Percentiles rank a stretch among this genome's conserved stretches.
Evolutionary conservation across 208 protist genomes (phyloP).

Genomic region (Acanthamoeba triangularis): DNA sequence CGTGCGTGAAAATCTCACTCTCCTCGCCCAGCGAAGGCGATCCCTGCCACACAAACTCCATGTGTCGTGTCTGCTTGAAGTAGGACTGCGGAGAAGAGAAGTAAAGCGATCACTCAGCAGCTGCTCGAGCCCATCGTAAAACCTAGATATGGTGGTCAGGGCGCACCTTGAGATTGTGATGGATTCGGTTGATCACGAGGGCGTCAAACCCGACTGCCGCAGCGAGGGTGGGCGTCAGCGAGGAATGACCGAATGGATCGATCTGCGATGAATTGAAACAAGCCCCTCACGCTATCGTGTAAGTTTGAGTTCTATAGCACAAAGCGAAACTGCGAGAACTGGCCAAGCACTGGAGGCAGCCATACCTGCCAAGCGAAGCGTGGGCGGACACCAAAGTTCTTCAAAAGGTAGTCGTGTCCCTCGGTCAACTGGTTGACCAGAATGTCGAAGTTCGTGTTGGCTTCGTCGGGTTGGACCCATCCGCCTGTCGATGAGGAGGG

Average conservation of each 20-base stretch:
- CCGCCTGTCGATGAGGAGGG: slow-evolving; percentile 76
- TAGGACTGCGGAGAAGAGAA: not conserved
- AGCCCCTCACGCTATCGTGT: no score
- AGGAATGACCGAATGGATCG: slow-evolving; percentile 89
- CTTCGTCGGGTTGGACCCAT: slow-evolving; percentile 91
- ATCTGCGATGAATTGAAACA: slow-evolving; percentile 73
- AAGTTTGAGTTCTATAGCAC: no score
- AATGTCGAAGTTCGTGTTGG: slow-evolving; percentile 74
- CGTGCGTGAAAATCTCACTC: slow-evolving; percentile 86
- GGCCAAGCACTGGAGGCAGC: not conserved
- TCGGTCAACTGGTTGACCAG: slow-evolving; percentile 89
- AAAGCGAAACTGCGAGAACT: not conserved
- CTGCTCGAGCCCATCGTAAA: not conserved
- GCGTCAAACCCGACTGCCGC: slow-evolving; percentile 85
- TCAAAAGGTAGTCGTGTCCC: slow-evolving; percentile 87
- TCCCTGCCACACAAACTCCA: slow-evolving; percentile 90
- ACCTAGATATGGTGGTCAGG: not conserved
- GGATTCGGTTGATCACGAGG: slow-evolving; percentile 91
- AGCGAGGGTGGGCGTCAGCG: slow-evolving; percentile 84
- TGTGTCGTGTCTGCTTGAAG: slow-evolving; percentile 81
- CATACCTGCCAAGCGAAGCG: slow-evolving; percentile 87
- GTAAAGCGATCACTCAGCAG: no score
- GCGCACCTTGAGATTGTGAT: slow-evolving; percentile 76
- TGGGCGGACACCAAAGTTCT: slow-evolving; percentile 85
- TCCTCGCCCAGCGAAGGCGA: slow-evolving; percentile 61